Conservation (phyloP, 192 early-diverging fungal species). For the Entophlyctis luteolus region DNA sequence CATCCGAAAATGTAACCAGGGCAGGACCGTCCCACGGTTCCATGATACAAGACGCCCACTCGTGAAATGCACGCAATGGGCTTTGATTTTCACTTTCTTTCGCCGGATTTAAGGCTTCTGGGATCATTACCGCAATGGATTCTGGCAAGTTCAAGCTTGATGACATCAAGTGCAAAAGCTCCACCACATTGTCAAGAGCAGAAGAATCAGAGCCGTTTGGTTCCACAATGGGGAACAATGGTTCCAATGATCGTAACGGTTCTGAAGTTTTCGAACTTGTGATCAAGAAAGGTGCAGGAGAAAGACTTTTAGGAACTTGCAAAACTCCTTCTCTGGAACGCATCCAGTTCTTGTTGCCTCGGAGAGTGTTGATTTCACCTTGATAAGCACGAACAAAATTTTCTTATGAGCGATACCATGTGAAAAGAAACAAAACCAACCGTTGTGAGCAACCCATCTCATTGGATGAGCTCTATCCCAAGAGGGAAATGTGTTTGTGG, state of each 20-base stretch:
- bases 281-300: background rate
- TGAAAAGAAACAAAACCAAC: conserved; percentile 43
- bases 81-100: conserved; percentile 65
- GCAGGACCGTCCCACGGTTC: conserved; percentile 99
- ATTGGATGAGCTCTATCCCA: conserved; percentile 99
- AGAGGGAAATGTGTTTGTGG: conserved; percentile 97
- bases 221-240: conserved; percentile 90
- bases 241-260: conserved; percentile 56
- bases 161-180: conserved; percentile 61
- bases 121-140: conserved; percentile 98
- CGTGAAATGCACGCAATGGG: conserved; percentile 83
- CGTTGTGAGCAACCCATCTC: conserved; percentile 97
- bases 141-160: conserved; percentile 78
- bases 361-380: conserved; percentile 98
- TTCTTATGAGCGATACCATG: background rate
- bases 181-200: conserved; percentile 94
- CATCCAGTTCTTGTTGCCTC: conserved; percentile 99
- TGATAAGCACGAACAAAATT: background rate
- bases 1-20: conserved; percentile 95
- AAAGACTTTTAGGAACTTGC: conserved; percentile 26
- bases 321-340: conserved; percentile 94
- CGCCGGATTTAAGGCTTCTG: conserved; percentile 84
- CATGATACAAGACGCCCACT: conserved; percentile 97
- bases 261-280: conserved; percentile 31
- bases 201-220: conserved; percentile 94